Base-by-base conservation (phyloP, 106 monocot species). In the Alisma plantagoaquatica region DNA sequence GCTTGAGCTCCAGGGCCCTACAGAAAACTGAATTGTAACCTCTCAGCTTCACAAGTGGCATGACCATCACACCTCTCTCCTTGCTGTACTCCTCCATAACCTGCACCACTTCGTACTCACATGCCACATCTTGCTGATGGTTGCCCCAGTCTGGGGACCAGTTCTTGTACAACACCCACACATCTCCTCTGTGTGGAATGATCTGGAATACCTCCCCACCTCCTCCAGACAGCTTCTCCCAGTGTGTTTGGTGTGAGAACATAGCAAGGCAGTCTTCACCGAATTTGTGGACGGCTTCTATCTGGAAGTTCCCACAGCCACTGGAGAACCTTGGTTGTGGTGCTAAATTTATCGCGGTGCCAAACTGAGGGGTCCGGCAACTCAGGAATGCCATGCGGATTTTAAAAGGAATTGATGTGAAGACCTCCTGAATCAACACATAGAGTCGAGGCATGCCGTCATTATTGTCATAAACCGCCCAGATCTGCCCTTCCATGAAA, bases 51-150 rank as follows among this genome's bases (percentile, higher is more conserved):
- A 73, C 49, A 44, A 88, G 33, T 17, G 88, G 83, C 12, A 52
- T 46, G 15, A 83, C 83, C 1, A 29, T 12, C 17, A 83, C 43
- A 27, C 83, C 88, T 27, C 51, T 24, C 29, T 83, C 76, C 25
- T 73, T 76, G 51, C 18, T 70, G 38, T 73, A 83, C 55, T 78
- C 87, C 23, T 72, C 73, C 18, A 88, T 35, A 20, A 88, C 64
- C 70, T 79, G 79, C 28, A 83, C 82, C 49, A 88, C 79, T n/a
- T 88, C 83, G 54, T 88, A 88, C 60, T 83, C 73, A 25, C 83
- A 57, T 3, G 79, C 73, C 12, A 73, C 52, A 25, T 79, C 75
- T 30, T 88, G 65, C n/a, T 82, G 82, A 28, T 73, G 62, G 29
- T 88, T 73, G 42, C 83, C 63, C 88, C 88, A 88, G 43, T 79